phyloP scores from a whole-genome alignment of 371 early-diverging fungal species.

The Circinella minor region DNA sequence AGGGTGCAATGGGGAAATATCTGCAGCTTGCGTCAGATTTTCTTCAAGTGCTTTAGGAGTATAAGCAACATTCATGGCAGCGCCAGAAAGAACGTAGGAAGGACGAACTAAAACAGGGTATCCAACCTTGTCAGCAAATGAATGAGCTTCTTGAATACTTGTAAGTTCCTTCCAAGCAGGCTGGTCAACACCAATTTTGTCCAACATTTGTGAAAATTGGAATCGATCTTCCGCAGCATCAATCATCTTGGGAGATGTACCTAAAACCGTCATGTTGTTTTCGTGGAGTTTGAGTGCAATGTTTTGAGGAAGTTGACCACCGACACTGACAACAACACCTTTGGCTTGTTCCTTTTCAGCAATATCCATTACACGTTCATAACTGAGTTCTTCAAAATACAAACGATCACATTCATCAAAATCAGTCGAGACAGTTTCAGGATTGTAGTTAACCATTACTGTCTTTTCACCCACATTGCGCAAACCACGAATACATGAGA shows the following conservation, averaged over 20 bases:
- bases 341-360: slow-evolving; percentile 80
- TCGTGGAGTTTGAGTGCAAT: slow-evolving; percentile 83
- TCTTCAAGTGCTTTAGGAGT: slow-evolving; percentile 69
- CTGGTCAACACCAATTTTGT: slow-evolving; percentile 91
- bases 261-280: slow-evolving; percentile 75
- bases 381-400: slow-evolving; percentile 90
- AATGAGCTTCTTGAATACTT: slow-evolving; percentile 74
- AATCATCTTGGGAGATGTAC: slow-evolving; percentile 88
- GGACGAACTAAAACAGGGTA: slow-evolving; percentile 96
- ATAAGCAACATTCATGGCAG: slow-evolving; percentile 94
- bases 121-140: slow-evolving; percentile 81
- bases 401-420: slow-evolving; percentile 94
- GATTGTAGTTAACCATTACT: slow-evolving; percentile 96
- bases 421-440: slow-evolving; percentile 95
- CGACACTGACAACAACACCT: slow-evolving; percentile 87
- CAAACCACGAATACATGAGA: slow-evolving; percentile 80
- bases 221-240: slow-evolving; percentile 93
- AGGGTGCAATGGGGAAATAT: slow-evolving; percentile 89
- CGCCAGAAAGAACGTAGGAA: slow-evolving; percentile 93
- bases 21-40: slow-evolving; percentile 82
- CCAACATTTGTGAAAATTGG: slow-evolving; percentile 89
- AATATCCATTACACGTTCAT: slow-evolving; percentile 94
- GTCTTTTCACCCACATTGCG: slow-evolving; percentile 79
- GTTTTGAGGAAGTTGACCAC: slow-evolving; percentile 94
- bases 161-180: slow-evolving; percentile 93